These are phyloP conservation scores for Chamaecyparis obtusa DNA, from an alignment of 75 land plant species.

Conservation along the genomic window DNA sequence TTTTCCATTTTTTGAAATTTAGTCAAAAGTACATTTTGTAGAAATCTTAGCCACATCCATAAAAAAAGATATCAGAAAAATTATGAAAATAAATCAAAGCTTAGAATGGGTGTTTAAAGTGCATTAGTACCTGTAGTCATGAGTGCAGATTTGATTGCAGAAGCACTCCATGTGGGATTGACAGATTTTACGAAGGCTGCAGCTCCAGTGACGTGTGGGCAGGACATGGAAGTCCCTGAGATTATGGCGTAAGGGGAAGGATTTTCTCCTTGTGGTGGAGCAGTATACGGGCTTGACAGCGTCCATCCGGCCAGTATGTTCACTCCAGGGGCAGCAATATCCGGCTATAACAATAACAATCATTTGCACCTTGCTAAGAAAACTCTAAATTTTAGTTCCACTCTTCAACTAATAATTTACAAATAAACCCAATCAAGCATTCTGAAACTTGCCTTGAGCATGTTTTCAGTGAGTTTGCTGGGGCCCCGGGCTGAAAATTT, in stretches of 20 bases:
- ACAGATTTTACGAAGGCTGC: slow-evolving; percentile 38
- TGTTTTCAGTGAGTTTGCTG: slow-evolving; percentile 27
- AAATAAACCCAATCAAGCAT: background rate
- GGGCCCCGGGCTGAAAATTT: slow-evolving; percentile 63
- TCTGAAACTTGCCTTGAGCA: slow-evolving; percentile 31
- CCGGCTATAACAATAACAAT: slow-evolving; percentile 21
- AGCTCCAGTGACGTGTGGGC: slow-evolving; percentile 43
- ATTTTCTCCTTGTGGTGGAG: slow-evolving; percentile 6
- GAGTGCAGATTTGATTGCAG: slow-evolving; percentile 50
- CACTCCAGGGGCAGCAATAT: slow-evolving; percentile 29
- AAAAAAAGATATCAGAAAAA: too few species aligned
- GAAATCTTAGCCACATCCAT: too few species aligned
- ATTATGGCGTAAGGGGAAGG: slow-evolving; percentile 18
- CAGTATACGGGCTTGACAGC: background rate
- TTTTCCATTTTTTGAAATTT: too few species aligned
- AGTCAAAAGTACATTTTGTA: too few species aligned
- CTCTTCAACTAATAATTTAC: background rate
- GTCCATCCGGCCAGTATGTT: slow-evolving; percentile 35
- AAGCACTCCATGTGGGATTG: slow-evolving; percentile 48
- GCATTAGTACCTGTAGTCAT: slow-evolving; percentile 37
- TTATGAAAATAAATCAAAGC: too few species aligned
- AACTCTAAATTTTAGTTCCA: slow-evolving; percentile 25
- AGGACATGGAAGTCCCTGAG: slow-evolving; percentile 48
- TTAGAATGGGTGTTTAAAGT: background rate
- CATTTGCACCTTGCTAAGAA: slow-evolving; percentile 23